These are phyloP conservation scores for Bassia scoparia DNA, from an alignment of 148 eudicot genomes.

Conservation along the genomic window DNA sequence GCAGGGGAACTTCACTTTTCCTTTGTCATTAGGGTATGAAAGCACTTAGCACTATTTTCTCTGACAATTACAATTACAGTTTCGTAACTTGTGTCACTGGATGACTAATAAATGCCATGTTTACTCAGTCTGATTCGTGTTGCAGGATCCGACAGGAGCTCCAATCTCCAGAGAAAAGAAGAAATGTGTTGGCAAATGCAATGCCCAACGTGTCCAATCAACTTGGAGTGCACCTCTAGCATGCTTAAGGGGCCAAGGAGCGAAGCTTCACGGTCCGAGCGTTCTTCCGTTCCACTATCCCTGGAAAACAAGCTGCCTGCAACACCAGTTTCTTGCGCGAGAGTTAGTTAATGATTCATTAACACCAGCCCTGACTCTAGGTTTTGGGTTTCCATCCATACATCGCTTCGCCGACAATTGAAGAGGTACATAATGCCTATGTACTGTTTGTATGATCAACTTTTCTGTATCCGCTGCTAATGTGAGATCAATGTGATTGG, in stretches of 20 bases:
- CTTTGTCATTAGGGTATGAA: slow-evolving; percentile 64
- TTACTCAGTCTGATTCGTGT: background rate
- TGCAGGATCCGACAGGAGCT: slow-evolving; percentile 71
- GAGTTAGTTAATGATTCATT: slow-evolving; percentile 25
- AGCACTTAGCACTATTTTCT: background rate
- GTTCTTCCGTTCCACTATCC: slow-evolving; percentile 52
- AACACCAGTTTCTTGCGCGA: slow-evolving; percentile 37
- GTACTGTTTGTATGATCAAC: slow-evolving; percentile 33
- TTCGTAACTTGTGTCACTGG: background rate
- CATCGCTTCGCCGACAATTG: slow-evolving; percentile 28
- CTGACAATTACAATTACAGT: background rate
- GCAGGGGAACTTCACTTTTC: slow-evolving; percentile 71
- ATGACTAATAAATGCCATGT: slow-evolving; percentile 8
- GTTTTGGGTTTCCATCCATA: slow-evolving; percentile 46
- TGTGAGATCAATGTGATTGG: slow-evolving; percentile 29
- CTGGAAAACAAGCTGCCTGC: slow-evolving; percentile 56
- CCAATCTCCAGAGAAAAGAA: slow-evolving; percentile 71
- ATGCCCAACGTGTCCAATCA: slow-evolving; percentile 64
- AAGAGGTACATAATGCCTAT: slow-evolving; percentile 29
- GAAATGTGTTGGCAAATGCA: slow-evolving; percentile 45
- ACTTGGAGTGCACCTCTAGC: slow-evolving; percentile 61
- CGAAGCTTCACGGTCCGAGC: slow-evolving; percentile 30
- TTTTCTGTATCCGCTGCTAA: slow-evolving; percentile 29
- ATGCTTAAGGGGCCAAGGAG: slow-evolving; percentile 47
- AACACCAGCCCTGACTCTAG: slow-evolving; percentile 34